Evolutionary conservation across 192 early-diverging fungal species (phyloP).

Genomic region (Dissophora globulifera): DNA sequence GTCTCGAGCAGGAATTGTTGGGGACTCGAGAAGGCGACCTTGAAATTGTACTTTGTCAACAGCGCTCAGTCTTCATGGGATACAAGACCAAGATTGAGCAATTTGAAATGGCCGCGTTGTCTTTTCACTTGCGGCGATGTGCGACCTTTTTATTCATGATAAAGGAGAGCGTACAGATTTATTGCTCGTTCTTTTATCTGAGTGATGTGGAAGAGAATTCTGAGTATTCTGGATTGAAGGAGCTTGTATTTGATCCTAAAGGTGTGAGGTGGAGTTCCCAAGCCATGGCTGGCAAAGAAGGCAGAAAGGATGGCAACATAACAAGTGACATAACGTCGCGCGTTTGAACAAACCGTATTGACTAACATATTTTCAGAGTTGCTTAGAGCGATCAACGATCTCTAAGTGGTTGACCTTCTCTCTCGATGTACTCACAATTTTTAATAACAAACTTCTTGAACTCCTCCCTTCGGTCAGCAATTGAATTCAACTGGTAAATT

Average conservation of each 20-base stretch:
- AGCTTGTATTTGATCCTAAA: conserved; percentile 1
- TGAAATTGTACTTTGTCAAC: no score
- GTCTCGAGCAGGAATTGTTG: no score
- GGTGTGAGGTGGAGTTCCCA: not conserved
- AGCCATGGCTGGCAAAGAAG: not conserved
- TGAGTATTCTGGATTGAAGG: conserved; percentile 1
- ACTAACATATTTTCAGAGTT: conserved; percentile 19
- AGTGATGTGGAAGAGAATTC: conserved; percentile 5
- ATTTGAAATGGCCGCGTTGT: no score
- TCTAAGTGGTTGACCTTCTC: conserved; percentile 21
- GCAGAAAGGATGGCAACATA: not conserved
- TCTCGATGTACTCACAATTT: conserved; percentile 19
- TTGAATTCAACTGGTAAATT: conserved; percentile 3
- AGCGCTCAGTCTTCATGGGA: no score
- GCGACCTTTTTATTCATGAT: no score
- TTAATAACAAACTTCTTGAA: conserved; percentile 6
- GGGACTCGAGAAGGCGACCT: no score
- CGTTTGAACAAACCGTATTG: no score
- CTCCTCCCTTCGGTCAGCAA: conserved; percentile 3
- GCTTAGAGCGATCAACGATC: conserved; percentile 14
- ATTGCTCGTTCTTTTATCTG: not conserved
- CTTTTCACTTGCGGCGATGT: no score
- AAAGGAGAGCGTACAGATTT: not conserved
- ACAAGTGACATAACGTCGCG: not conserved
- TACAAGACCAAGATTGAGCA: no score